Evolutionary conservation across 495 filamentous ascomycete genomes (phyloP), one percentile per base, ranked within the genome.

Genomic region (Tetracladium setigerum): DNA sequence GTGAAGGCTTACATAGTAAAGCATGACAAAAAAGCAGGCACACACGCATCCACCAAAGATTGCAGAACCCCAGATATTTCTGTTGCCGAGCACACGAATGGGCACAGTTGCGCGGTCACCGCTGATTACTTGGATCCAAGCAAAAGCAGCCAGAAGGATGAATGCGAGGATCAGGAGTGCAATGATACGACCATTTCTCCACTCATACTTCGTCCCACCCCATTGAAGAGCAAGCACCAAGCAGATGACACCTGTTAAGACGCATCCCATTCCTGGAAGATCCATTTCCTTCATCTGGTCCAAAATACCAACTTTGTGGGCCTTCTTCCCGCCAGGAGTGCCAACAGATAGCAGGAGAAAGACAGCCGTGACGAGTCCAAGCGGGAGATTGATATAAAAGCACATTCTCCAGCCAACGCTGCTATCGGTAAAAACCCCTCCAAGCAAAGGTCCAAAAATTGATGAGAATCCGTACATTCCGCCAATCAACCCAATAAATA

Each of bases 161-260:
- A 67, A 83, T 46, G 82, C 86, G 13, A 87, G 52, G 6, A 86
- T 71, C 34, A 91, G 79, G 4, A 92, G 69, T 1, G 72, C 73
- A 45, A 90, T 84, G 53, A 90, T 80, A 8, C 81, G 78, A 39
- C 68, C 78, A 53, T 71, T 71, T 38, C 50, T 56, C 87, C 87
- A 94, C 0, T 62, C 54, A 52, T 90, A 88, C 30, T 66, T 74
- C 0, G 73, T 75, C 4, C 87, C 88, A 38, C 87, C 88, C 89
- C 89, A 95, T 59, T 92, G 87, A 18, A 95, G 68, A 0, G 89
- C 89, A 1, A 95, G 68, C 12, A 94, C 62, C 2, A 90, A 61
- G 50, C 75, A 82, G 53, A 90, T 71, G 30, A 94, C 76, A 13
- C 69, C 73, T 2, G 87, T 84, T 34, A 95, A 67, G 56, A 94